Evolutionary conservation across 208 protist species (phyloP), one percentile per base, ranked within the genome.

Genomic region (Trypanosoma theileri): DNA sequence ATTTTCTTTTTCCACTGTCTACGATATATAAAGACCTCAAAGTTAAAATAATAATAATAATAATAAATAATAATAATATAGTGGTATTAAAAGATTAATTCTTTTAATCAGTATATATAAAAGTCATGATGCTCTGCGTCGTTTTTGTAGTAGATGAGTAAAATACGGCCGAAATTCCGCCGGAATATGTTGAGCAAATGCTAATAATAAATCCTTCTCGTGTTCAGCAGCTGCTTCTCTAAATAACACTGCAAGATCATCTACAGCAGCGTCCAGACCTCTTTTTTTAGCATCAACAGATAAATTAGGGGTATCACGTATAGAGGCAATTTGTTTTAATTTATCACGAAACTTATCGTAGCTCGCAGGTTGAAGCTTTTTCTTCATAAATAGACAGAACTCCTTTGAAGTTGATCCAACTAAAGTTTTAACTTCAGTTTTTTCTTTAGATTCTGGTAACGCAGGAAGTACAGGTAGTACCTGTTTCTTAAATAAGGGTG

Each of bases 301-400:
- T n/a, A 69, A 31, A 21, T 21, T 44, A 41, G 26, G n/a, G 11
- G 17, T 31, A 26, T 35, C 75, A 28, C 68, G 73, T 26, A 70
- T 55, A 26, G 58, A 53, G 10, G 86, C 86, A 46, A 96, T 83
- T 40, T 85, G 67, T 26, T 67, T 70, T 35, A 96, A 73, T 14
- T 69, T 63, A 3, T 70, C 71, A 28, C 81, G 80, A 60, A 96
- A 96, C 21, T 44, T 31, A 35, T 83, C 70, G 68, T 96, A 96
- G 26, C 65, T 58, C 24, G 69, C 71, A 14, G 66, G 75, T 1
- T 73, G 50, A 12, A 96, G 70, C 19, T 71, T 80, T 14, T 66
- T 60, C 66, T 92, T 92, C 10, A 96, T 59, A 78, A 85, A 94
- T 12, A 82, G 75, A 75, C 91, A 94, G 73, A 94, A 94, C 66